Base-by-base conservation (phyloP, 176 grass and related monocot genomes). In the Ensete glaucum region DNA sequence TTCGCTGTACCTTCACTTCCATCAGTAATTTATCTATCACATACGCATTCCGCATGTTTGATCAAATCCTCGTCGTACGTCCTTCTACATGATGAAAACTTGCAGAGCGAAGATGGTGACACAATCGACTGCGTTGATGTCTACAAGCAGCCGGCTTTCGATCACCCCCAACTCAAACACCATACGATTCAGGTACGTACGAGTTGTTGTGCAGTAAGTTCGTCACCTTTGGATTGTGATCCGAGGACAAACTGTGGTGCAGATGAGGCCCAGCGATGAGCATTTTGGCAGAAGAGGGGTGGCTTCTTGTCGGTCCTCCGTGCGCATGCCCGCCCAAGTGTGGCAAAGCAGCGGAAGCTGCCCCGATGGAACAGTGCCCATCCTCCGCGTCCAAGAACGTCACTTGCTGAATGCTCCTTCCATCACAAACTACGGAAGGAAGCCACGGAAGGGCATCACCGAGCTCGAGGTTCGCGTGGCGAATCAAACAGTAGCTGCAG, bases 51-150 rank as follows among this genome's bases (percentile, higher is more conserved):
- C 5, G 34, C 34, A 6, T 43, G 34, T 43, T 43, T 43, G 34
- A 43, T 43, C 34, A 43, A 43, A 43, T 6, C 4, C 34, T 43
- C 34, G 34, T 43, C 34, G 34, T 43, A 43, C 34, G 34, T 43
- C 34, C 34, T 43, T 43, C 0, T 50, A 65, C 23, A 56, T 23
- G 22, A 23, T 23, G 48, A 69, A 10, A 69, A n/a, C 22, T n/a
- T 52, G 49, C 50, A 84, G 82, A 63, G 75, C 67, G 69, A 84
- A 72, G 34, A 79, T 59, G 82, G 76, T 1, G 75, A 79, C 67
- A 80, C 50, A 67, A 69, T 74, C 15, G 82, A 84, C 50, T 84
- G 82, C 16, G 82, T 84, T 1, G 53, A 84, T 52, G 79, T 84
- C 22, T 69, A 84, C 77, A 79, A 79, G 58, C 77, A 84, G 59